Evolutionary conservation across 2,329 filamentous ascomycete genomes (phyloP).

Genomic region (Fusarium nelsonii): DNA sequence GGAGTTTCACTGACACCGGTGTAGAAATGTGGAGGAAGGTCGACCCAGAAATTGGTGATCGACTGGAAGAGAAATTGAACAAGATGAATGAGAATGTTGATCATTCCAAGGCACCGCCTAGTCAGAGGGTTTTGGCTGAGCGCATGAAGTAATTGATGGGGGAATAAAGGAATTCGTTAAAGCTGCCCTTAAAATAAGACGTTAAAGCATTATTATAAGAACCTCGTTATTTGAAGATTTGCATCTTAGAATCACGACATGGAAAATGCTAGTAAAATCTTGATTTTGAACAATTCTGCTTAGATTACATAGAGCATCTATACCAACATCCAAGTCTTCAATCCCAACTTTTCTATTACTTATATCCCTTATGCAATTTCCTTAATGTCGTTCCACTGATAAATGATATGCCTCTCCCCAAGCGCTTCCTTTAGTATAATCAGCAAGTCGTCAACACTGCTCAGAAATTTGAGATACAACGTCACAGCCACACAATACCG

Average conservation of each 20-base stretch:
- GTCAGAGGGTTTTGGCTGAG: background rate
- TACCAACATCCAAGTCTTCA: no score
- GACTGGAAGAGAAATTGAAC: slow-evolving; percentile 1
- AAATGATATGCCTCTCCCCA: slow-evolving; percentile 57
- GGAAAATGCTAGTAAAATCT: no score
- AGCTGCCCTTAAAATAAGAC: no score
- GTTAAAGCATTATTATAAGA: no score
- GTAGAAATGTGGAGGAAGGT: background rate
- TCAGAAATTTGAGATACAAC: slow-evolving; percentile 59
- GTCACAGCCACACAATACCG: slow-evolving; percentile 61
- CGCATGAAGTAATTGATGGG: background rate
- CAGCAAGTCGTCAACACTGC: slow-evolving; percentile 59
- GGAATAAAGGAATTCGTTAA: no score
- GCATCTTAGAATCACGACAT: no score
- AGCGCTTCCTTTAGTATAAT: slow-evolving; percentile 58
- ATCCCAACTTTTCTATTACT: no score
- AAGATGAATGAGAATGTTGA: background rate
- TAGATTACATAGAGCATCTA: no score
- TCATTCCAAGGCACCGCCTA: background rate
- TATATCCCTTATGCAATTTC: background rate
- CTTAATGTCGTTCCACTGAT: slow-evolving; percentile 45
- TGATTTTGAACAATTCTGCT: no score
- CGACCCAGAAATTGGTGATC: background rate
- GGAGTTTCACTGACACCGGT: background rate
- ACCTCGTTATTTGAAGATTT: no score